Conservation (phyloP, 176 grass and related monocot genomes). For the Metroxylon sagu region DNA sequence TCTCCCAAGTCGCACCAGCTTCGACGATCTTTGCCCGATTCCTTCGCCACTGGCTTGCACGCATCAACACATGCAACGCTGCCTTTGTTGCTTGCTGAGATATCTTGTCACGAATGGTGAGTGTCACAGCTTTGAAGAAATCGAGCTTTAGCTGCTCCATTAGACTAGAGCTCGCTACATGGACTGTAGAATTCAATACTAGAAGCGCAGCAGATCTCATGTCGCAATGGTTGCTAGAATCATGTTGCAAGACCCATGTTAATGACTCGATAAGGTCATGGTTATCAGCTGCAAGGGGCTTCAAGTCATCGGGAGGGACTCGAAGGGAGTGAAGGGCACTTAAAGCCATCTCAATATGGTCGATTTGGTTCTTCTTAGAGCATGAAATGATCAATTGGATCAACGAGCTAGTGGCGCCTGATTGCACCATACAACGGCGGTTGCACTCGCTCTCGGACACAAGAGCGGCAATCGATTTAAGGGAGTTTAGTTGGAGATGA, state of each 20-base stretch:
- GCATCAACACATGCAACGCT: conserved; percentile 20
- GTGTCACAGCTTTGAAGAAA: conserved; percentile 28
- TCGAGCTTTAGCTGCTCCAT: conserved; percentile 14
- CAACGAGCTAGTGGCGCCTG: conserved; percentile 17
- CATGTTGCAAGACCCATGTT: conserved; percentile 14
- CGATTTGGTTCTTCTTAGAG: background rate
- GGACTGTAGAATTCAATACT: conserved; percentile 20
- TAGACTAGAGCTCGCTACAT: background rate
- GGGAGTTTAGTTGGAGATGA: background rate
- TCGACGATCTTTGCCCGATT: conserved; percentile 25
- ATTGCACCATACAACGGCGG: conserved; percentile 21
- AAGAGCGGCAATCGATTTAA: conserved; percentile 5
- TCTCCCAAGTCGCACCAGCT: conserved; percentile 24
- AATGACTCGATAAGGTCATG: conserved; percentile 25
- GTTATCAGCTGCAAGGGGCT: background rate
- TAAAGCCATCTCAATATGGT: conserved; percentile 13
- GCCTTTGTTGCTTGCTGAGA: conserved; percentile 19
- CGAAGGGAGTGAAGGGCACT: conserved; percentile 20
- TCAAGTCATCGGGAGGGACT: conserved; percentile 20
- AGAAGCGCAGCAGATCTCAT: background rate
- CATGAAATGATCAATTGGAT: conserved; percentile 13
- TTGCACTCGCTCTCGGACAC: conserved; percentile 1
- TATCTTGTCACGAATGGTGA: conserved; percentile 15
- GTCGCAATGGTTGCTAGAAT: too few relatives aligned
- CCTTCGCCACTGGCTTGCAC: conserved; percentile 12